Conservation (phyloP, 2,329 filamentous ascomycete species). For the Xylaria multiplex region DNA sequence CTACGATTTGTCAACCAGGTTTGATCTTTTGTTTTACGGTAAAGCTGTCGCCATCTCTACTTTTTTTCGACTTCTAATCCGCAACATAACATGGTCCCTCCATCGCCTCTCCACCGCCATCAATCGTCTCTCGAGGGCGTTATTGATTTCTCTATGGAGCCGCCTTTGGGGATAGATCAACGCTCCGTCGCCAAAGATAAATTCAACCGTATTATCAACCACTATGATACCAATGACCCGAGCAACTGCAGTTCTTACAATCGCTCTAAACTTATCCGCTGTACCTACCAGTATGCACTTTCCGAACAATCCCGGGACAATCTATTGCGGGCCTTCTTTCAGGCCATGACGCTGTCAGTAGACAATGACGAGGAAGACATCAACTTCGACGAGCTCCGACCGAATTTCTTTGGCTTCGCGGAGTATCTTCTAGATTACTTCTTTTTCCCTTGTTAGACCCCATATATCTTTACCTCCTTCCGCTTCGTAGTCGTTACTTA, state of each 20-base stretch:
- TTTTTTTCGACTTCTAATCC: too few species aligned
- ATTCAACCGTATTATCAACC: conserved; percentile 38
- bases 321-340: conserved; percentile 45
- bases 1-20: too few species aligned
- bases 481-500: conserved; percentile 16
- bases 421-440: conserved; percentile 46
- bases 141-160: too few species aligned
- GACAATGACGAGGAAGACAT: conserved; percentile 27
- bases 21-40: too few species aligned
- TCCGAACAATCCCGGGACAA: conserved; percentile 43
- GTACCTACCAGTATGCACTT: conserved; percentile 44
- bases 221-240: conserved; percentile 34
- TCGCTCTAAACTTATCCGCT: conserved; percentile 41
- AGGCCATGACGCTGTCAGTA: conserved; percentile 34
- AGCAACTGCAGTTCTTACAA: conserved; percentile 37
- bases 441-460: conserved; percentile 42
- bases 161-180: neutral
- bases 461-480: conserved; percentile 4
- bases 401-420: conserved; percentile 41
- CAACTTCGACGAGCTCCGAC: conserved; percentile 35
- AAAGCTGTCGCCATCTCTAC: too few species aligned
- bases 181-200: conserved; percentile 9
- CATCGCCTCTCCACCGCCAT: too few species aligned
- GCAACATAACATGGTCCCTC: too few species aligned
- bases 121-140: too few species aligned